Conservation (phyloP, 2,329 filamentous ascomycete genomes). For the Pestalotiopsis sp. region DNA sequence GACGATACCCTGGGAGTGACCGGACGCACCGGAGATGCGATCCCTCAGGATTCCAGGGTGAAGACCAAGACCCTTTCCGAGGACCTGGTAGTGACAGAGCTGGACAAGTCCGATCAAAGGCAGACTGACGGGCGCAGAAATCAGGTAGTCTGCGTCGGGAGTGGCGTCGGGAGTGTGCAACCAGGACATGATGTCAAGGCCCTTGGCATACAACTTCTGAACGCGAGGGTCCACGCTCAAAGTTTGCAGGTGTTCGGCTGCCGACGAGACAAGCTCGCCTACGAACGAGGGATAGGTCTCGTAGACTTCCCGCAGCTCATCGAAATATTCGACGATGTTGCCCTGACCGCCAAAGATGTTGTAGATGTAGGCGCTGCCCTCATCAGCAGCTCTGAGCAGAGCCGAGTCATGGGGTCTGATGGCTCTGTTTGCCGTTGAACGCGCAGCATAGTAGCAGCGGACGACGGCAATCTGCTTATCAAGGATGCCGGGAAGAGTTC, state of each 20-base stretch:
- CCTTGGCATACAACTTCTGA: conserved; percentile 95
- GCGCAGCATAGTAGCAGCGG: conserved; percentile 87
- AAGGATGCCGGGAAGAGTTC: conserved; percentile 84
- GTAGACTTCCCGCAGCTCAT: conserved; percentile 91
- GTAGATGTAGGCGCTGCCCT: conserved; percentile 83
- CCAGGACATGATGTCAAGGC: conserved; percentile 94
- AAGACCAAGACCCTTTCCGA: conserved; percentile 87
- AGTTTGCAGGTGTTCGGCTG: conserved; percentile 84
- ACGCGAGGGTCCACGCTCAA: conserved; percentile 82
- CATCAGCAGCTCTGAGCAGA: conserved; percentile 83
- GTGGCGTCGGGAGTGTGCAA: conserved; percentile 86
- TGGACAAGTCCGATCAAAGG: conserved; percentile 96
- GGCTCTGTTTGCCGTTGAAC: conserved; percentile 79
- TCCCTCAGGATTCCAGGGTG: conserved; percentile 88
- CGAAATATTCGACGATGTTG: conserved; percentile 99
- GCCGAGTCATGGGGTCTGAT: conserved; percentile 95
- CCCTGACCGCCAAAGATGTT: conserved; percentile 96
- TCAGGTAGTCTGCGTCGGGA: conserved; percentile 90
- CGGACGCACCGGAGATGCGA: conserved; percentile 83
- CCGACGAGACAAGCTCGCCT: conserved; percentile 77
- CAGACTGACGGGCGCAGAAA: conserved; percentile 93
- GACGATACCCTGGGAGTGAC: conserved; percentile 95
- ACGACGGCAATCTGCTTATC: conserved; percentile 91
- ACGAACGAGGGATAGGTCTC: conserved; percentile 90
- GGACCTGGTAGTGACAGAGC: conserved; percentile 92